A percentile compares a stretch with the other conserved stretches of the same genome.
These are phyloP conservation scores for Cylindrotheca fusiformis DNA, from an alignment of 108 stramenopile species.

Conservation along the genomic window DNA sequence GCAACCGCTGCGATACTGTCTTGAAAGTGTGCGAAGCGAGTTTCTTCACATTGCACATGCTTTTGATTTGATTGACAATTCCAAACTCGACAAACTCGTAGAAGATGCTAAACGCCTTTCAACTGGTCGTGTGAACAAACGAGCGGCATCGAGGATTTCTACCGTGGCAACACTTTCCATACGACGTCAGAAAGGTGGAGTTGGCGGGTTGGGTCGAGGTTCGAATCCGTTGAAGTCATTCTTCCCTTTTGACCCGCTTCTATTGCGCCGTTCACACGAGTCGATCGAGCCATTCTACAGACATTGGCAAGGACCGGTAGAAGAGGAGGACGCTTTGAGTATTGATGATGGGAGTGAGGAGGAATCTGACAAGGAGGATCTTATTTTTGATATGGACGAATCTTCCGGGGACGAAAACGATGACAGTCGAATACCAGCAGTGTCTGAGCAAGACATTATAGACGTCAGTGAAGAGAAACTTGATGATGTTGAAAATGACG, in stretches of 20 bases:
- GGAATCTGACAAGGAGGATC: slow-evolving; percentile 4
- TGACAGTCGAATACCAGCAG: no score
- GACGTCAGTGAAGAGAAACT: no score
- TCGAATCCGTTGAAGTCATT: slow-evolving; percentile 94
- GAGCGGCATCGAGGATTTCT: slow-evolving; percentile 46
- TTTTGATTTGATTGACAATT: slow-evolving; percentile 27
- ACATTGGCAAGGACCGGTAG: slow-evolving; percentile 79
- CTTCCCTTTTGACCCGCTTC: slow-evolving; percentile 97
- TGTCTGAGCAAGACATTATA: no score
- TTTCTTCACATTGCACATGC: slow-evolving; percentile 84
- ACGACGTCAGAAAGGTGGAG: slow-evolving; percentile 69
- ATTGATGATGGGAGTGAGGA: slow-evolving; percentile 25
- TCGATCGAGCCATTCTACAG: slow-evolving; percentile 83
- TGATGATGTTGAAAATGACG: slow-evolving; percentile 19
- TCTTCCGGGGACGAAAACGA: neutral
- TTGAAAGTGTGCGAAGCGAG: slow-evolving; percentile 91
- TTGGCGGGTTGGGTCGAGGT: slow-evolving; percentile 87
- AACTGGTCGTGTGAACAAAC: slow-evolving; percentile 32
- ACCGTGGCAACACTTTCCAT: slow-evolving; percentile 72
- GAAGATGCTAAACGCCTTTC: slow-evolving; percentile 28
- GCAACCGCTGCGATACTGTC: slow-evolving; percentile 88
- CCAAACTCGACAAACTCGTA: slow-evolving; percentile 27
- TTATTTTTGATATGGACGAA: slow-evolving; percentile 25
- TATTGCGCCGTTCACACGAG: slow-evolving; percentile 76
- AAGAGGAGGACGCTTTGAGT: slow-evolving; percentile 33